phyloP scores from a whole-genome alignment of 768 basidiomycete species.

The Auricularia sp. region DNA sequence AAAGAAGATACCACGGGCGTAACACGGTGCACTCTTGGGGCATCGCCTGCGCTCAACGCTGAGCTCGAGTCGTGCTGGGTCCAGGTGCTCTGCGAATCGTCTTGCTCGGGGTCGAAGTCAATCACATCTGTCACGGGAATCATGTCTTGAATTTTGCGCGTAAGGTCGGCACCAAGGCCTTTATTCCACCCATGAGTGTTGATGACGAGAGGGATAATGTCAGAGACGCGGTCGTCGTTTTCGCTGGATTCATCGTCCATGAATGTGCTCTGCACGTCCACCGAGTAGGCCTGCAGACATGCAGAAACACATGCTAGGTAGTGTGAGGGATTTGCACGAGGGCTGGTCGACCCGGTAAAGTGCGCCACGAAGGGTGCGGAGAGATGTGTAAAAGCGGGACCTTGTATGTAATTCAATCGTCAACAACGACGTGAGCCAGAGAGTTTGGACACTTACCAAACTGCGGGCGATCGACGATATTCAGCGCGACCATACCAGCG shows the following conservation, averaged over 20 bases:
- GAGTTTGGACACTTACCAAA: slow-evolving; percentile 42
- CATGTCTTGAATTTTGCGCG: slow-evolving; percentile 55
- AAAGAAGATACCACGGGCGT: slow-evolving; percentile 39
- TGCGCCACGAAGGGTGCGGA: slow-evolving; percentile 62
- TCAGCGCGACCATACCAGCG: slow-evolving; percentile 74
- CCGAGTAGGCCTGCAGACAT: slow-evolving; percentile 53
- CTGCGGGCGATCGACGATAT: slow-evolving; percentile 51
- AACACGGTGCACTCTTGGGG: slow-evolving; percentile 14
- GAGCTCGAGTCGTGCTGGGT: not conserved
- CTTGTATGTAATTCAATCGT: slow-evolving; percentile 25
- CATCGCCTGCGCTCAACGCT: slow-evolving; percentile 1
- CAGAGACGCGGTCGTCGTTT: slow-evolving; percentile 33
- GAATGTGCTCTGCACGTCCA: slow-evolving; percentile 52
- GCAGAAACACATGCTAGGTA: slow-evolving; percentile 64
- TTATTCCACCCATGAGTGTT: slow-evolving; percentile 98
- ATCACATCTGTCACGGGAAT: slow-evolving; percentile 53
- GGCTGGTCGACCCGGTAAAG: slow-evolving; percentile 71
- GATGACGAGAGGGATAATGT: slow-evolving; percentile 71
- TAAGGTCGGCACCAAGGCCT: slow-evolving; percentile 80
- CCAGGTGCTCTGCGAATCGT: not conserved
- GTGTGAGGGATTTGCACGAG: slow-evolving; percentile 61
- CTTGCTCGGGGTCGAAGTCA: slow-evolving; percentile 14
- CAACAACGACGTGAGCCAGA: no score
- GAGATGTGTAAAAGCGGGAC: slow-evolving; percentile 83
- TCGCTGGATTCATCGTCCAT: slow-evolving; percentile 16